Percentiles rank a stretch among this genome's conserved stretches.
phyloP scores from a whole-genome alignment of 192 early-diverging fungal species.

The Coemansia sp. region DNA sequence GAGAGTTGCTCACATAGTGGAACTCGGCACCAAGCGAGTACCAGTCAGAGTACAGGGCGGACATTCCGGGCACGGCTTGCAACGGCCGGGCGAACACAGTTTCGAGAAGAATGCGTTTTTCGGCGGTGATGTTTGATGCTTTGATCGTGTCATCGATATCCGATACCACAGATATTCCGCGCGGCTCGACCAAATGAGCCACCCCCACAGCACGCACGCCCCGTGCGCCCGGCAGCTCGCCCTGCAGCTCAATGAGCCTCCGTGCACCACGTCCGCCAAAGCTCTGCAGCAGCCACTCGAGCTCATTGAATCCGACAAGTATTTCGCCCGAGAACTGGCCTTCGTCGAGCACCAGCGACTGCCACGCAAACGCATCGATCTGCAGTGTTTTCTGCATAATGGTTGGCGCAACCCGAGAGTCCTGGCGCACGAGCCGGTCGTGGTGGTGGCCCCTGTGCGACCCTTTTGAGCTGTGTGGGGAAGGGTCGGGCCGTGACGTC shows the following conservation, averaged over 20 bases:
- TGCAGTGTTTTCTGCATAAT: conserved; percentile 47
- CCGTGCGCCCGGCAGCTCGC: conserved; percentile 26
- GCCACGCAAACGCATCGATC: conserved; percentile 51
- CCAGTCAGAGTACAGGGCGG: conserved; percentile 67
- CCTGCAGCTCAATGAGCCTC: conserved; percentile 40
- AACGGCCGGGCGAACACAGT: conserved; percentile 54
- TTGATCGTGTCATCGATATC: conserved; percentile 95
- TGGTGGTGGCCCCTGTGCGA: neutral
- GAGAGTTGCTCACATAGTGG: conserved; percentile 87
- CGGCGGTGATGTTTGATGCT: conserved; percentile 68
- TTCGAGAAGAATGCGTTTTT: conserved; percentile 66
- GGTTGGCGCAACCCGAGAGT: conserved; percentile 18
- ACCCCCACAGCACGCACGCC: conserved; percentile 22
- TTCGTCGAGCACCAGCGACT: conserved; percentile 39
- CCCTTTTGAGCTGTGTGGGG: neutral
- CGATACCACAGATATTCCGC: conserved; percentile 76
- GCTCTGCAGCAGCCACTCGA: conserved; percentile 52
- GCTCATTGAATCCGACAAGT: conserved; percentile 50
- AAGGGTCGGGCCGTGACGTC: conserved; percentile 12
- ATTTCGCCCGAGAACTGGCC: conserved; percentile 52
- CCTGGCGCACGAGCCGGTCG: conserved; percentile 21
- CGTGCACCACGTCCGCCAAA: conserved; percentile 12
- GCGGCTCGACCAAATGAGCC: conserved; percentile 54
- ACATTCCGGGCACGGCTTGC: conserved; percentile 76
- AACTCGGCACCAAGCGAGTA: conserved; percentile 63